A percentile compares a stretch with the other conserved stretches of the same genome.
These are phyloP conservation scores for Diplodia seriata DNA, from an alignment of 2,329 filamentous ascomycete genomes.

Conservation along the genomic window DNA sequence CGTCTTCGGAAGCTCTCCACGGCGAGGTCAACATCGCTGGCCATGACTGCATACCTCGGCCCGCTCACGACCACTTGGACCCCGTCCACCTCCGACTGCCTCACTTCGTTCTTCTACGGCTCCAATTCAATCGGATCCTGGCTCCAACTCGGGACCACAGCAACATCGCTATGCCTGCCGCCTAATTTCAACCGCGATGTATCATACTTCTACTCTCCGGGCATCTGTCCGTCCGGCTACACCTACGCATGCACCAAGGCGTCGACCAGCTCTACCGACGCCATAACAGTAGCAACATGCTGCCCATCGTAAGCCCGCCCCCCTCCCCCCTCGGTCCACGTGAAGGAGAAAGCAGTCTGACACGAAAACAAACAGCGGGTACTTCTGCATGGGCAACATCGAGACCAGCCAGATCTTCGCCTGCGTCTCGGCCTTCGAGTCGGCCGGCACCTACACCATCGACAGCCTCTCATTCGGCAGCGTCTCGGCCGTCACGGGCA, in stretches of 20 bases:
- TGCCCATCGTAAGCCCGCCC: conserved; percentile 2
- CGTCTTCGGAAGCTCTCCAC: not conserved
- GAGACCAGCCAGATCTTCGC: conserved; percentile 2
- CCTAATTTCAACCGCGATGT: conserved; percentile 7
- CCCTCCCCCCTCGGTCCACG: no score
- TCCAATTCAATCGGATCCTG: not conserved
- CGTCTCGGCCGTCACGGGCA: not conserved
- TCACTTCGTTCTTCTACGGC: conserved; percentile 5
- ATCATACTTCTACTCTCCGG: conserved; percentile 2
- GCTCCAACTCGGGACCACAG: not conserved
- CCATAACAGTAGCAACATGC: conserved; percentile 18
- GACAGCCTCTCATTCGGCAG: not conserved
- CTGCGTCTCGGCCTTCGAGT: not conserved
- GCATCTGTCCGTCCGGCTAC: conserved; percentile 16
- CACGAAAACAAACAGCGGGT: not conserved
- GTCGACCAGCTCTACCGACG: not conserved
- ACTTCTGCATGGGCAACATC: not conserved
- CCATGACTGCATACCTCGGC: conserved; percentile 5
- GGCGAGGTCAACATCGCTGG: not conserved
- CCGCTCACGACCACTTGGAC: conserved; percentile 8
- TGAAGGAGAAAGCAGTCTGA: no score
- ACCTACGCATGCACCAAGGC: conserved; percentile 11
- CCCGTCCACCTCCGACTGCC: not conserved
- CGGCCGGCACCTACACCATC: not conserved
- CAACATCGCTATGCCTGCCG: not conserved